These are phyloP conservation scores for Dactylellina drechsleri DNA, from an alignment of 2,329 filamentous ascomycete species.

Conservation along the genomic window DNA sequence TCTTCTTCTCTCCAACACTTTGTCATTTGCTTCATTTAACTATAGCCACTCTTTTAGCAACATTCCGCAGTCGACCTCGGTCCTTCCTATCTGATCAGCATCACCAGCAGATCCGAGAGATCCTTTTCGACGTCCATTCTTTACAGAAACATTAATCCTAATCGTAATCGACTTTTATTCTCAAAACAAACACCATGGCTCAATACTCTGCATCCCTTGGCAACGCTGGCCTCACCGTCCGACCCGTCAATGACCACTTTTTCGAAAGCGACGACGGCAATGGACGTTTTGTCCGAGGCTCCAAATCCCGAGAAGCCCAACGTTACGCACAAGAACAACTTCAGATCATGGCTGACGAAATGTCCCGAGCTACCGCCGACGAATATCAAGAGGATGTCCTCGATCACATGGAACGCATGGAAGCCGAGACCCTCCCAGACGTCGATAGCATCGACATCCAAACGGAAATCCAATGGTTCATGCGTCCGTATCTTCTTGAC, in stretches of 20 bases:
- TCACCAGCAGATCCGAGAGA: constrained; percentile 20
- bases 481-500: constrained; percentile 97
- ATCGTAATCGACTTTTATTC: constrained; percentile 61
- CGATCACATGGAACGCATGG: constrained; percentile 94
- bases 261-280: constrained; percentile 37
- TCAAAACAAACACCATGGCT: constrained; percentile 59
- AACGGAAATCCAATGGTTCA: constrained; percentile 99
- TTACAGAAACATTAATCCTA: constrained; percentile 59
- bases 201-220: constrained; percentile 59
- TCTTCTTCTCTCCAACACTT: constrained; percentile 12
- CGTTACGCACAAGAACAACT: constrained; percentile 74
- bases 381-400: constrained; percentile 96
- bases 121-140: constrained; percentile 61
- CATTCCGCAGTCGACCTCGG: constrained; percentile 27
- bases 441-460: constrained; percentile 99
- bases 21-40: constrained; percentile 47
- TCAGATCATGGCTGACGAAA: constrained; percentile 86
- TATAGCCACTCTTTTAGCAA: constrained; percentile 51
- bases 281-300: constrained; percentile 25
- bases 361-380: constrained; percentile 83
- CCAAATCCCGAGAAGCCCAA: constrained; percentile 42
- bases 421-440: constrained; percentile 91
- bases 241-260: constrained; percentile 50
- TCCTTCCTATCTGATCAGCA: constrained; percentile 11
- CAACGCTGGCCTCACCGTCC: constrained; percentile 42